Conservation (phyloP, 805 yeast genomes). For the Sugiyamaella lignohabitans region DNA sequence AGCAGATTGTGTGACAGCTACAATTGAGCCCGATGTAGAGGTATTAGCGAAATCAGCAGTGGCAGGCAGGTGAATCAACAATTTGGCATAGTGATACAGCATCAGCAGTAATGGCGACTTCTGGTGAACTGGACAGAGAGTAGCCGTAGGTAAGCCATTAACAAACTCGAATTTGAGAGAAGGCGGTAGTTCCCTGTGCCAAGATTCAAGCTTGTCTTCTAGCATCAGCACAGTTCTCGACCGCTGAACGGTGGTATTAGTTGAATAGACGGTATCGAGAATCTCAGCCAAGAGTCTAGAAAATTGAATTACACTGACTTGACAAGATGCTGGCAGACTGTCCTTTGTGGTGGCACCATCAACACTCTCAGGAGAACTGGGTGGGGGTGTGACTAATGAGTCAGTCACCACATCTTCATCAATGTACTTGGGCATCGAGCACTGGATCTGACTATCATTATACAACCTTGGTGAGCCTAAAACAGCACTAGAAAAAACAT, state of each 20-base stretch:
- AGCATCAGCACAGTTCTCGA: conserved; percentile 25
- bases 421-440: conserved; percentile 57
- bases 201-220: conserved; percentile 68
- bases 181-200: conserved; percentile 67
- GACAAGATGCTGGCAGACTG: conserved; percentile 8
- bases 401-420: conserved; percentile 23
- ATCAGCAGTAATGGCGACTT: conserved; percentile 42
- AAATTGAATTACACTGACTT: conserved; percentile 30
- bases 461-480: conserved; percentile 78
- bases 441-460: conserved; percentile 77
- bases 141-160: conserved; percentile 26
- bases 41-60: conserved; percentile 12
- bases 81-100: conserved; percentile 55
- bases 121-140: conserved; percentile 25
- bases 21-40: conserved; percentile 22
- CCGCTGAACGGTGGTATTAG: conserved; percentile 16
- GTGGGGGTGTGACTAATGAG: conserved; percentile 1
- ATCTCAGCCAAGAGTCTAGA: conserved; percentile 68
- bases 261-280: conserved; percentile 44
- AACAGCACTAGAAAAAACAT: conserved; percentile 64
- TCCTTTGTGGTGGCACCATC: conserved; percentile 7
- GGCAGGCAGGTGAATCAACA: conserved; percentile 55
- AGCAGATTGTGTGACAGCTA: conserved; percentile 31
- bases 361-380: conserved; percentile 3
- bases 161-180: conserved; percentile 53